Base-by-base conservation (phyloP, 129 eudicot genomes). In the Daucus carota region DNA sequence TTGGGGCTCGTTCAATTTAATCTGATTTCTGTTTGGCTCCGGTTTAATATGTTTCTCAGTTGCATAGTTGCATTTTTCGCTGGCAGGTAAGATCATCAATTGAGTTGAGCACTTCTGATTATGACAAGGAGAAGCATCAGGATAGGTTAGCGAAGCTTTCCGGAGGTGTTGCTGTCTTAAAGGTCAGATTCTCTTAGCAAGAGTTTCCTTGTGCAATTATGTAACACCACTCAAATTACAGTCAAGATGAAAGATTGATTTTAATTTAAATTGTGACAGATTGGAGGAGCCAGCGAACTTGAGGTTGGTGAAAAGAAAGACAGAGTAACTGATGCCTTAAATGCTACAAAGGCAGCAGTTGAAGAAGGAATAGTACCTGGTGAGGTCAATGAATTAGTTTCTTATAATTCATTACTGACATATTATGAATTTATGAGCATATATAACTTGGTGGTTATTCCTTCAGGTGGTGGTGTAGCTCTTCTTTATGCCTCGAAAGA, bases 361-460 rank as follows among this genome's bases (percentile, higher is more conserved):
- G 97, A 89, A 46, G 97, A 92, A 81, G 97, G 97, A 74, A 90
- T 92, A 44, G 93, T 92, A 5, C 93, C 97, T 9, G 97, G 96
- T 90, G 74, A 29, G 13, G 20, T 63, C 38, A 26, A 52, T 33
- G 1, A 42, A 11, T 26, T 26, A 2, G 0, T 38, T 59, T 54
- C 70, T 31, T n/a, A 67, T 32, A 40, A 9, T 57, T n/a, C 18
- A 29, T 36, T 28, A 24, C 3, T 74, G 46, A 52, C n/a, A n/a
- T n/a, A n/a, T n/a, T n/a, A n/a, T n/a, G n/a, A n/a, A n/a, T n/a
- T n/a, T 7, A 57, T 57, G 65, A 36, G 26, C 41, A 2, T 57
- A 67, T 32, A 59, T 22, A 40, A 57, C 10, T 16, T 48, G 17
- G 38, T 9, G 70, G 38, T 63, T 14, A 15, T 38, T 24, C 60